Evolutionary conservation across 768 basidiomycete genomes (phyloP).

Genomic region (Ramaria sp.): DNA sequence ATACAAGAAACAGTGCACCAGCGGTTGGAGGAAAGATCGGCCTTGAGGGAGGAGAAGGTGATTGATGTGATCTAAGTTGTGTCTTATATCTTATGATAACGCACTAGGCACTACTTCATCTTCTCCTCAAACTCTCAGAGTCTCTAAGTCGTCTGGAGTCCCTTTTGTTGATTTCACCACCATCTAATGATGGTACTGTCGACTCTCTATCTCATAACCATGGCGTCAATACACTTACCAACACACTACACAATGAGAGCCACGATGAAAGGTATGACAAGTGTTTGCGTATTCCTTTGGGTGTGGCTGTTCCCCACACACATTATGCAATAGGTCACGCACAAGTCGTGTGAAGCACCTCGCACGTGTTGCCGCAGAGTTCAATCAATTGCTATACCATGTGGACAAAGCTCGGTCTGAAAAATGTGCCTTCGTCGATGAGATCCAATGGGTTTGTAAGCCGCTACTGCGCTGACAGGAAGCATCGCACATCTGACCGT

Average conservation of each 20-base stretch:
- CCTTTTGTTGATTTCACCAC: constrained; percentile 58
- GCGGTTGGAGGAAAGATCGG: constrained; percentile 66
- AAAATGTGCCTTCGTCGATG: constrained; percentile 68
- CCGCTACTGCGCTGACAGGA: constrained; percentile 19
- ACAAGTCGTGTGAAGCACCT: constrained; percentile 71
- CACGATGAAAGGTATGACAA: constrained; percentile 32
- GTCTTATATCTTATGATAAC: constrained; percentile 5
- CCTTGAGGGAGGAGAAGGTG: constrained; percentile 81
- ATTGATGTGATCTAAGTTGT: constrained; percentile 8
- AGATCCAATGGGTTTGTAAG: constrained; percentile 69
- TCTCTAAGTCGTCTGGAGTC: constrained; percentile 82
- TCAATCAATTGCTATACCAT: constrained; percentile 87
- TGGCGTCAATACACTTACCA: background rate
- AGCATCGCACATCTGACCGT: background rate
- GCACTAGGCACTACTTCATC: constrained; percentile 64
- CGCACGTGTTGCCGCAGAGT: constrained; percentile 78
- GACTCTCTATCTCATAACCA: constrained; percentile 22
- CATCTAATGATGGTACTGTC: constrained; percentile 28
- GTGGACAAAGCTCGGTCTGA: constrained; percentile 69
- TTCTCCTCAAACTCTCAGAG: constrained; percentile 88
- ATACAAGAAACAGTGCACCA: constrained; percentile 67
- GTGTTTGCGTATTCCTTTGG: background rate
- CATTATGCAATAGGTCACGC: constrained; percentile 30
- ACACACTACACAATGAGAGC: constrained; percentile 21
- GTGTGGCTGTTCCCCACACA: background rate